A percentile compares a stretch with the other conserved stretches of the same genome.
Evolutionary conservation across 176 grass and related monocot genomes (phyloP).

Genomic region (Triticum aestivum): DNA sequence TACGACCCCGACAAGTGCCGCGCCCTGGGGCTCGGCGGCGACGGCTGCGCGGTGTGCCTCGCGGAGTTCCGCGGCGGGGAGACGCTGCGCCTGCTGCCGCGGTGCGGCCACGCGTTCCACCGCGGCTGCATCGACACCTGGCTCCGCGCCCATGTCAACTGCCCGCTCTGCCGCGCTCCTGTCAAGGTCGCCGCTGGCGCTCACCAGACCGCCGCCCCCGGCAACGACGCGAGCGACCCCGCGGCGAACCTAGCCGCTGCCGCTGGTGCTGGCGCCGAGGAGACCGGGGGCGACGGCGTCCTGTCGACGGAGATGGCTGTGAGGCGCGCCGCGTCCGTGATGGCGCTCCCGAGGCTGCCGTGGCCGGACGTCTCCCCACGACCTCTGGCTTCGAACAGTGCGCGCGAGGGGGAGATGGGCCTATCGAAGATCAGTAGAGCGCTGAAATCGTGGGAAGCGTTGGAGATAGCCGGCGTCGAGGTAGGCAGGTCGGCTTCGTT

Average conservation of each 20-base stretch:
- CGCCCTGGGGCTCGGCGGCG: neutral
- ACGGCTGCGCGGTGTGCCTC: slow-evolving; percentile 74
- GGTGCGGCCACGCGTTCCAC: slow-evolving; percentile 84
- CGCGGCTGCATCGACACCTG: slow-evolving; percentile 80
- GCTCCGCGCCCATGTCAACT: slow-evolving; percentile 77
- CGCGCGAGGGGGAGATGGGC: slow-evolving; percentile 24
- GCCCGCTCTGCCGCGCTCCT: slow-evolving; percentile 75
- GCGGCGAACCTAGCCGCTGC: neutral
- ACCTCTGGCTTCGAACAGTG: slow-evolving; percentile 27
- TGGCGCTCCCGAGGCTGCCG: slow-evolving; percentile 23
- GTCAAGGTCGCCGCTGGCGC: slow-evolving; percentile 32
- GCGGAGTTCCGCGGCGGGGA: slow-evolving; percentile 79
- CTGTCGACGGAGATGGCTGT: neutral
- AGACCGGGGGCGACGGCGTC: neutral
- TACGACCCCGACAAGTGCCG: slow-evolving; percentile 52
- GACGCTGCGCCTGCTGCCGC: slow-evolving; percentile 75
- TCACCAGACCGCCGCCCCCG: neutral
- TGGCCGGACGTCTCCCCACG: slow-evolving; percentile 27
- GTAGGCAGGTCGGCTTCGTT: slow-evolving; percentile 25
- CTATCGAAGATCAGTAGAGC: slow-evolving; percentile 21
- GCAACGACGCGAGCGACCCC: neutral
- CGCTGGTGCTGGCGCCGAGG: neutral
- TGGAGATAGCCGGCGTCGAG: slow-evolving; percentile 8
- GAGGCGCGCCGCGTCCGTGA: slow-evolving; percentile 37
- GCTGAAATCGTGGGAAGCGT: slow-evolving; percentile 14